Evolutionary conservation across 495 filamentous ascomycete species (phyloP), one percentile per base, ranked within the genome.

Genomic region (Aspergillus ostianus): DNA sequence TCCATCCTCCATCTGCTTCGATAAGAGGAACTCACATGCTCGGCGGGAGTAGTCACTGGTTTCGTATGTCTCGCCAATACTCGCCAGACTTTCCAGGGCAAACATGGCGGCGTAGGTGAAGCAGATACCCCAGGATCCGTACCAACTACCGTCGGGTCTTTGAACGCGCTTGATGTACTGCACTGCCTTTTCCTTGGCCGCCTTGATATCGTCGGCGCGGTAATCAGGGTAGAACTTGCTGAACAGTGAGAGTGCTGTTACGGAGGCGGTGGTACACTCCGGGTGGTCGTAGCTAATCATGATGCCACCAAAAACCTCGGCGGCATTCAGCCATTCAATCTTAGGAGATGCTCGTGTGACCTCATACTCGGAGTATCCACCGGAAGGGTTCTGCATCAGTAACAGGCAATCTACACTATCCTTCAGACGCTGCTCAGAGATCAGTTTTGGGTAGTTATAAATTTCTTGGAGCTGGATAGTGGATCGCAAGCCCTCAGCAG

Each of bases 201-300:
- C 74, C 4, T 82, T 79, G 63, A 98, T 96, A 45, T 96, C 93
- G 5, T 83, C 70, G 0, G 83, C 67, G 47, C 92, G 82, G 73
- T 98, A 93, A 21, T 87, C 76, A 0, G 93, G 93, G 75, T 91
- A 90, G 66, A 87, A 84, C 62, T 89, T 85, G 59, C 82, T 81
- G 78, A 98, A 98, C 6, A 93, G 78, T 0, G 85, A 88, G 0
- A 98, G 80, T 0, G 89, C 91, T 3, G 92, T 96, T n/a, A 98
- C 89, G 6, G 91, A 90, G 3, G 94, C 93, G 2, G 95, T 97
- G 2, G 94, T 98, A 73, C 95, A 98, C 70, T 98, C 94, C 0
- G 93, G 93, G 64, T 98, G 96, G 66, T 96, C 92, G 70, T 98
- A 98, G 61, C 96, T 91, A 44, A 98, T 87, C 94, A 98, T 98